Percentiles rank a stretch among this genome's conserved stretches.
These are phyloP conservation scores for Vitis hybrid DNA, from an alignment of 177 flowering plant genomes.

Conservation along the genomic window DNA sequence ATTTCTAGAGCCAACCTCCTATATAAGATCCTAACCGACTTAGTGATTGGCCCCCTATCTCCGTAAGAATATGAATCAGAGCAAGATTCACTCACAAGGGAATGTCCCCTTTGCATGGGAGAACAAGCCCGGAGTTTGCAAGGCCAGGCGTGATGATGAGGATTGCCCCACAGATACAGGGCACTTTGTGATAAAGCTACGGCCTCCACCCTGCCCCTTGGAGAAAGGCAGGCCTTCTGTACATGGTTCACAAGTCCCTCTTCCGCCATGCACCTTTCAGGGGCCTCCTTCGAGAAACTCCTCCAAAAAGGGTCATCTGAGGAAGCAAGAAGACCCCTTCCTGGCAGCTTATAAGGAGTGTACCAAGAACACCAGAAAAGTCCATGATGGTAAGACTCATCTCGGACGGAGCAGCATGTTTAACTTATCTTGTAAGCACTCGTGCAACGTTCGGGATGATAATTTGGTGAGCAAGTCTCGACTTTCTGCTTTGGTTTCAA, in stretches of 20 bases:
- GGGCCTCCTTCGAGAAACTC: constrained; percentile 21
- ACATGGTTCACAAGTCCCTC: constrained; percentile 31
- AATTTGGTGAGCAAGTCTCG: constrained; percentile 37
- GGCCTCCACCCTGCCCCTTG: constrained; percentile 42
- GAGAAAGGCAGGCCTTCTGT: neutral
- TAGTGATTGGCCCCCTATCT: too few species aligned
- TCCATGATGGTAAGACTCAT: neutral
- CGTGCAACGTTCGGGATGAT: constrained; percentile 50
- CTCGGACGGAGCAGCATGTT: constrained; percentile 15
- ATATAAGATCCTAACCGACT: too few species aligned
- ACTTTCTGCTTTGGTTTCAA: constrained; percentile 17
- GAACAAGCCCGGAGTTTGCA: constrained; percentile 41
- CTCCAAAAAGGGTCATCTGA: constrained; percentile 18
- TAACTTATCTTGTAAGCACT: constrained; percentile 49
- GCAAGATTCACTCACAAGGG: constrained; percentile 24
- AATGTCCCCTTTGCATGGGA: constrained; percentile 48
- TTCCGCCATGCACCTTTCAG: constrained; percentile 38
- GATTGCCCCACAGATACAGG: neutral
- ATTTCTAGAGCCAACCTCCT: too few species aligned
- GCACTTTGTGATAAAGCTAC: constrained; percentile 15
- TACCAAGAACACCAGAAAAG: constrained; percentile 22
- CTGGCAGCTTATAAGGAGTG: constrained; percentile 38
- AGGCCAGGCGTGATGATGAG: constrained; percentile 6
- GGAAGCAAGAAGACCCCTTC: constrained; percentile 32
- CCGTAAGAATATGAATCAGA: constrained; percentile 10